Conservation (phyloP, 768 basidiomycete species). For the Suillus americanus region DNA sequence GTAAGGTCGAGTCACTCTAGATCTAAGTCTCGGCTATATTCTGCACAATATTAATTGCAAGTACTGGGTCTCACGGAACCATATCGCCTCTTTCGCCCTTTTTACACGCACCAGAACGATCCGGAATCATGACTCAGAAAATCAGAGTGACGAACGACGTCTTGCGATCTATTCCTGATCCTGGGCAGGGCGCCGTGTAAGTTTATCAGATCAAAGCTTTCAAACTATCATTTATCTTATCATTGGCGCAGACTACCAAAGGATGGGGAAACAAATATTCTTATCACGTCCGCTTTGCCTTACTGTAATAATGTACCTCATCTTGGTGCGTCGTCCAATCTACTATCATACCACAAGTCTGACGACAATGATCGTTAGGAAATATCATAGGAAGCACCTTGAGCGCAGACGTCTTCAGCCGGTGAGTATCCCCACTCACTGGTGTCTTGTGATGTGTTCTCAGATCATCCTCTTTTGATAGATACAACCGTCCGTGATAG, state of each 20-base stretch:
- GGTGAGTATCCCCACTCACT: slow-evolving; percentile 50
- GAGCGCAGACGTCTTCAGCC: slow-evolving; percentile 95
- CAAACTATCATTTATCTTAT: background rate
- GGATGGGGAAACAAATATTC: slow-evolving; percentile 81
- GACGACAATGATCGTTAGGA: slow-evolving; percentile 37
- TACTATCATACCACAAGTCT: slow-evolving; percentile 5
- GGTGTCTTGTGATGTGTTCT: slow-evolving; percentile 1
- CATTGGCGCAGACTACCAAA: slow-evolving; percentile 59
- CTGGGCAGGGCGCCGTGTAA: slow-evolving; percentile 53
- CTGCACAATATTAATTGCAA: background rate
- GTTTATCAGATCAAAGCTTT: background rate
- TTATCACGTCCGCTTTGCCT: slow-evolving; percentile 94
- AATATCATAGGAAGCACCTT: slow-evolving; percentile 95
- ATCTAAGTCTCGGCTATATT: background rate
- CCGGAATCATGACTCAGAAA: slow-evolving; percentile 47
- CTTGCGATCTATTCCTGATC: slow-evolving; percentile 49
- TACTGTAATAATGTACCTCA: slow-evolving; percentile 98
- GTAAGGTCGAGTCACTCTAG: background rate
- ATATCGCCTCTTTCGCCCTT: background rate
- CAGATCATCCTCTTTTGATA: slow-evolving; percentile 22
- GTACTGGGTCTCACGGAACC: too few relatives aligned
- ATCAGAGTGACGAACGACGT: slow-evolving; percentile 51
- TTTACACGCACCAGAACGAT: background rate
- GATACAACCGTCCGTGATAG: slow-evolving; percentile 57
- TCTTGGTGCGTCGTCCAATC: slow-evolving; percentile 57